These are phyloP conservation scores for Claviceps humidiphila DNA, from an alignment of 2,329 filamentous ascomycete species.

Conservation along the genomic window DNA sequence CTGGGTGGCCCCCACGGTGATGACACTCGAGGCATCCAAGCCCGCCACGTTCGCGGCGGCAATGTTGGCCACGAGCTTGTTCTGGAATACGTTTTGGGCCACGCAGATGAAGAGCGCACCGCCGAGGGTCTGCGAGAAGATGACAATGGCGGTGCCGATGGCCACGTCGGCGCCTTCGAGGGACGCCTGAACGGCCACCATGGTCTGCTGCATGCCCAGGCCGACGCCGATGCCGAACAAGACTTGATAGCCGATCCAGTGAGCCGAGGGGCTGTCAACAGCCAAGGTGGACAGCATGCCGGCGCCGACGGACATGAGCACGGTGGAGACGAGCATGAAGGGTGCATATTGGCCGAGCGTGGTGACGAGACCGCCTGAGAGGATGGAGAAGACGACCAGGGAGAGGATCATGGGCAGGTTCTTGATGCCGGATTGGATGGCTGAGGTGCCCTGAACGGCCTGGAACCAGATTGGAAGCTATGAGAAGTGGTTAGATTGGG, in stretches of 20 bases:
- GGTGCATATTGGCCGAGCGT: conserved; percentile 29
- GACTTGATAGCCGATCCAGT: conserved; percentile 22
- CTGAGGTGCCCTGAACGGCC: conserved; percentile 24
- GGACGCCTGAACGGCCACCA: conserved; percentile 32
- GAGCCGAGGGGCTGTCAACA: conserved; percentile 8
- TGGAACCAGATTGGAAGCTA: conserved; percentile 32
- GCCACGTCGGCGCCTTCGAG: conserved; percentile 29
- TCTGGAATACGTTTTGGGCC: conserved; percentile 37
- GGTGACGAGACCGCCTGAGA: conserved; percentile 15
- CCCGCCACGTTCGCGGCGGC: conserved; percentile 3
- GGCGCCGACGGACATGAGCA: conserved; percentile 20
- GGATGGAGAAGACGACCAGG: conserved; percentile 14
- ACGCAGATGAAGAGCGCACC: conserved; percentile 37
- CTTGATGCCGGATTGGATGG: conserved; percentile 17
- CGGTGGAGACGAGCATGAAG: conserved; percentile 22
- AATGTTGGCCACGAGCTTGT: conserved; percentile 20
- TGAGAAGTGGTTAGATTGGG: conserved; percentile 15
- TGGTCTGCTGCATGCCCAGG: conserved; percentile 28
- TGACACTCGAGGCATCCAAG: neutral
- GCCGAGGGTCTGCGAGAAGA: conserved; percentile 31
- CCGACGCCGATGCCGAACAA: conserved; percentile 30
- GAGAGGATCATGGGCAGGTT: conserved; percentile 17
- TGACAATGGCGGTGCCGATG: conserved; percentile 30
- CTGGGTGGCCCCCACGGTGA: conserved; percentile 4
- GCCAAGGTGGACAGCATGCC: conserved; percentile 28